These are phyloP conservation scores for Diospyros lotus DNA, from an alignment of 148 eudicot species.

Conservation along the genomic window DNA sequence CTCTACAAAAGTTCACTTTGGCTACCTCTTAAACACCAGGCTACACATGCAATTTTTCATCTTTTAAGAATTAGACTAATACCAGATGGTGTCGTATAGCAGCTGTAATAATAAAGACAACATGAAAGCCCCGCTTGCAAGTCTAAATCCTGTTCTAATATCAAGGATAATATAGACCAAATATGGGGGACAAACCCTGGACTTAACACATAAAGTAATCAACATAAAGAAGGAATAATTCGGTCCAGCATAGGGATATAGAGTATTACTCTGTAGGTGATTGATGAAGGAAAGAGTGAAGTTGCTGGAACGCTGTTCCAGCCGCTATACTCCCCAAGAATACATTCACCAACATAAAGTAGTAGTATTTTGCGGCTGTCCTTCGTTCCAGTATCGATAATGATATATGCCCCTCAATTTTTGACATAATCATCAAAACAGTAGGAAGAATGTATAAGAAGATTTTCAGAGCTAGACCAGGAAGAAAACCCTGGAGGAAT, in stretches of 20 bases:
- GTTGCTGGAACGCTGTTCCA: constrained; percentile 92
- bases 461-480: constrained; percentile 88
- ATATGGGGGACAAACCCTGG: background rate
- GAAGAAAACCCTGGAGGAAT: constrained; percentile 92
- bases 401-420: constrained; percentile 85
- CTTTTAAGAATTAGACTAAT: background rate
- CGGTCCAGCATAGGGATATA: constrained; percentile 8
- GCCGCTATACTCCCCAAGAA: constrained; percentile 87
- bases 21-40: too few species aligned
- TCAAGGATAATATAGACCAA: background rate
- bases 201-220: background rate
- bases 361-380: constrained; percentile 89
- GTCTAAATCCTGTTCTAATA: background rate
- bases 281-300: constrained; percentile 82
- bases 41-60: background rate
- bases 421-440: constrained; percentile 83
- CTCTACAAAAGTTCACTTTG: too few species aligned
- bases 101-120: background rate
- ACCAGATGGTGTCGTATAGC: background rate
- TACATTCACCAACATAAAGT: constrained; percentile 94
- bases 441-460: constrained; percentile 79
- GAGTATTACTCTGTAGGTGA: constrained; percentile 73
- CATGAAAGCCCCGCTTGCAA: background rate
- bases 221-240: background rate
- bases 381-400: constrained; percentile 69